phyloP scores from a whole-genome alignment of 2,329 filamentous ascomycete genomes.

The Fusarium xylarioides region DNA sequence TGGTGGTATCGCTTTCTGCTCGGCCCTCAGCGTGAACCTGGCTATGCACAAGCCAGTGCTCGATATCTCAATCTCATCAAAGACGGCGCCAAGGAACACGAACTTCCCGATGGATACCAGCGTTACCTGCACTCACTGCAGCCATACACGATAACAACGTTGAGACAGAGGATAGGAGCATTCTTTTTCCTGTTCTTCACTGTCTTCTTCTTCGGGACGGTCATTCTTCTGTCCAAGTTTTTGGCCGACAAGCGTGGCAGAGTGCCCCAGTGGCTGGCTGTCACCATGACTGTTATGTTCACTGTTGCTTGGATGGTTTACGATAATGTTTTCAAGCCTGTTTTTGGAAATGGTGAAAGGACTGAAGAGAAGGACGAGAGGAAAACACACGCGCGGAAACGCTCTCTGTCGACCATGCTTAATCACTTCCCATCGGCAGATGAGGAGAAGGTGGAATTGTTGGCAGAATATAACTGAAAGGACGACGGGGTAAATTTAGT shows the following conservation, averaged over 20 bases:
- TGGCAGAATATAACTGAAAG: constrained; percentile 17
- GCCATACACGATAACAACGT: constrained; percentile 75
- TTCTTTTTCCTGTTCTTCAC: constrained; percentile 69
- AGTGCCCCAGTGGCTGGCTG: constrained; percentile 72
- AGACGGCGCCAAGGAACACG: constrained; percentile 80
- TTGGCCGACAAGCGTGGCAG: constrained; percentile 73
- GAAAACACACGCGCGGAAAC: background rate
- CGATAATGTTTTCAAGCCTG: constrained; percentile 58
- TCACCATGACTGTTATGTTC: constrained; percentile 61
- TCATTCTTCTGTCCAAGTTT: constrained; percentile 56
- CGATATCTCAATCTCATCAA: constrained; percentile 85
- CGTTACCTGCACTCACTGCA: constrained; percentile 74
- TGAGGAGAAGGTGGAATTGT: constrained; percentile 40
- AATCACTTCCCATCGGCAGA: constrained; percentile 20
- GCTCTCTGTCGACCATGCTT: constrained; percentile 11
- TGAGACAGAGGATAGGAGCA: constrained; percentile 72
- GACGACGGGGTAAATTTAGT: no score
- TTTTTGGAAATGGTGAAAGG: constrained; percentile 89
- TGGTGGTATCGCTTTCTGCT: constrained; percentile 59
- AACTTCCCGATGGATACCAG: constrained; percentile 81
- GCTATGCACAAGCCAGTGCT: constrained; percentile 82
- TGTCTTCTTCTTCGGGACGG: constrained; percentile 62
- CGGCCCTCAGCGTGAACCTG: constrained; percentile 64
- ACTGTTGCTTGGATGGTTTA: constrained; percentile 57
- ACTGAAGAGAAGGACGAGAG: constrained; percentile 51